These are phyloP conservation scores for Aspergillus pseudotamarii DNA, from an alignment of 2,329 filamentous ascomycete genomes.

Conservation along the genomic window DNA sequence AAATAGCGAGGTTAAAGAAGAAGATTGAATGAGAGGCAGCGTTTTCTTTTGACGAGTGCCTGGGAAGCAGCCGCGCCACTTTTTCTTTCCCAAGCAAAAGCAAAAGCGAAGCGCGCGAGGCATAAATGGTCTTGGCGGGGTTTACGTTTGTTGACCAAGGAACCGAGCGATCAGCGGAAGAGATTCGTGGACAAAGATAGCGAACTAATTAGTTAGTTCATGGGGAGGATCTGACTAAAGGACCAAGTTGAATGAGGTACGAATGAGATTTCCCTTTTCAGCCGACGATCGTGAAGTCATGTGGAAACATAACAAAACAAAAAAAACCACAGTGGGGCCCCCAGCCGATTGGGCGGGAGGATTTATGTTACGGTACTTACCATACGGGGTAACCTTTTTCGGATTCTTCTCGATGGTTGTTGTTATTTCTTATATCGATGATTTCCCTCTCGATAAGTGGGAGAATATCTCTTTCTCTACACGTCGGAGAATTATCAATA, in stretches of 20 bases:
- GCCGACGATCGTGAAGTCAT: constrained; percentile 1
- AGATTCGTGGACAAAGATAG: not conserved
- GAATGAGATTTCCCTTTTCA: constrained; percentile 1
- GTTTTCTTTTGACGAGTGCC: constrained; percentile 3
- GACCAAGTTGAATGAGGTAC: not conserved
- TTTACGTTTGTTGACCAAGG: constrained; percentile 17
- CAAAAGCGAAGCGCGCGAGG: not conserved
- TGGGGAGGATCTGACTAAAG: not conserved
- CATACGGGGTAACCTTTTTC: not conserved
- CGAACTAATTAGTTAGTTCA: not conserved
- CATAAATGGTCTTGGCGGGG: not conserved
- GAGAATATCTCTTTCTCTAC: not conserved
- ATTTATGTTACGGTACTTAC: not conserved
- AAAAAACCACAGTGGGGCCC: not conserved
- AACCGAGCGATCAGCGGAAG: constrained; percentile 14
- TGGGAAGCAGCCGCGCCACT: constrained; percentile 1
- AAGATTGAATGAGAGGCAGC: not conserved
- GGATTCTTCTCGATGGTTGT: not conserved
- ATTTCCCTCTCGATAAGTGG: not conserved
- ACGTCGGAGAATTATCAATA: not conserved
- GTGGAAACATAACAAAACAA: constrained; percentile 11
- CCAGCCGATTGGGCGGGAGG: not conserved
- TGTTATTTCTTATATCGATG: not conserved
- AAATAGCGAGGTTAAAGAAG: not conserved
- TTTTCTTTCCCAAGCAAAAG: not conserved